Base-by-base conservation (phyloP, 2,329 filamentous ascomycete genomes). In the Ophiognomonia clavigignenti-juglandacearum region DNA sequence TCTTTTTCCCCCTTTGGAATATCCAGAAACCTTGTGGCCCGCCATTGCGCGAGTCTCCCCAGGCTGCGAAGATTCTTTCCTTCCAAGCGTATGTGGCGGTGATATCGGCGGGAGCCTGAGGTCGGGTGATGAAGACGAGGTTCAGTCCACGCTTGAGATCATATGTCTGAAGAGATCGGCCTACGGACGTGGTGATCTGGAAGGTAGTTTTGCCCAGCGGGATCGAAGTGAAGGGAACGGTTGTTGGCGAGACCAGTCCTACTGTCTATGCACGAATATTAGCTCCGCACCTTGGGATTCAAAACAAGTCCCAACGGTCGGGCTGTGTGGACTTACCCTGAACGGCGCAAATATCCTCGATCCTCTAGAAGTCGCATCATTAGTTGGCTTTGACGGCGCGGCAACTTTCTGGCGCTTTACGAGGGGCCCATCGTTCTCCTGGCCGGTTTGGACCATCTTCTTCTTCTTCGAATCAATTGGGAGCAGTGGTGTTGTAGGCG, bases 101-200 rank as follows among this genome's bases (percentile, higher is more conserved):
- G 49, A 98, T 96, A 42, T 82, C 73, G 54, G 80, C 79, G 2
- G 90, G 90, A 0, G 91, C 96, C 65, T 95, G 87, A 1, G 95
- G 93, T 43, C 90, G 79, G 18, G 88, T 96, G 51, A 98, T 80
- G 66, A 98, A 98, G 59, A 97, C 82, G 41, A 98, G 81, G 59
- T 95, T 92, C 52, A 98, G 78, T 39, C 92, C 92, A 58, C 85
- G 82, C 64, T 86, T 88, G 52, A 98, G 72, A 64, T 98, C 93
- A 71, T 98, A 98, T 0, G 93, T 98, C 68, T 98, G 93, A 39
- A 98, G 77, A 50, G 85, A 88, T 59, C 84, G 81, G 53, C 92
- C 93, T 52, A 95, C 87, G 0, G 89, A 97, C 24, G 93, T 98
- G 27, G 93, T 97, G 66, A 98, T 89, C 65, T 98, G 93, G 63